A percentile compares a stretch with the other conserved stretches of the same genome.
phyloP scores from a whole-genome alignment of 2,329 filamentous ascomycete genomes.

The Stagonosporopsis chrysanthemi region DNA sequence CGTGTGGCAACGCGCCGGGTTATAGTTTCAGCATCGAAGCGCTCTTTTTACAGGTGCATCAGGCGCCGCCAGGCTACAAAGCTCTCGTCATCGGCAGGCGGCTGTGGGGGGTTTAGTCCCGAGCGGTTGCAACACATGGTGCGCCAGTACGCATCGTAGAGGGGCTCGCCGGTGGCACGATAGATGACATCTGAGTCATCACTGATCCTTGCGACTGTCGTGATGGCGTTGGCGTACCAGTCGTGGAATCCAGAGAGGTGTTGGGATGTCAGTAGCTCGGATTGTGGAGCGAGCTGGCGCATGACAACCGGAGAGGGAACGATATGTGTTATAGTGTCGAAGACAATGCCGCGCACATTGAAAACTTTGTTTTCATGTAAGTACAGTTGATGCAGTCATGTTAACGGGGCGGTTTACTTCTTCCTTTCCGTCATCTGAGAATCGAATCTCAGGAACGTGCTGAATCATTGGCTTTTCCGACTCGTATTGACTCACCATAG shows the following conservation, averaged over 20 bases:
- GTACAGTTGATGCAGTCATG: background rate
- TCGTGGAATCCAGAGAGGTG: background rate
- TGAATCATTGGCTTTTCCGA: background rate
- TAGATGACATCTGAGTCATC: background rate
- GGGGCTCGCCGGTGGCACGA: background rate
- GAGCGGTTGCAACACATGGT: constrained; percentile 11
- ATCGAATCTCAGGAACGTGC: background rate
- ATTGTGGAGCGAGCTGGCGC: background rate
- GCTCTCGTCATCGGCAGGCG: background rate
- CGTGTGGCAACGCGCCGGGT: background rate
- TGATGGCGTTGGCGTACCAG: background rate
- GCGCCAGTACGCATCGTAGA: constrained; percentile 14
- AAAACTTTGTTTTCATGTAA: background rate
- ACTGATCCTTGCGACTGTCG: background rate
- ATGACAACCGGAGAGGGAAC: constrained; percentile 3
- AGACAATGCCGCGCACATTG: background rate
- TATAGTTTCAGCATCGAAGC: background rate
- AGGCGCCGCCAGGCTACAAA: background rate
- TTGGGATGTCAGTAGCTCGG: background rate
- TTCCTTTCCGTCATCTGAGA: background rate
- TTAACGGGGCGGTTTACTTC: background rate
- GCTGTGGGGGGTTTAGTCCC: background rate
- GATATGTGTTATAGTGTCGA: constrained; percentile 3
- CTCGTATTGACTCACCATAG: background rate
- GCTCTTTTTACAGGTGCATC: background rate